Percentiles rank a stretch among this genome's conserved stretches.
These are phyloP conservation scores for Phytopythium vexans DNA, from an alignment of 352 stramenopile genomes.

Conservation along the genomic window DNA sequence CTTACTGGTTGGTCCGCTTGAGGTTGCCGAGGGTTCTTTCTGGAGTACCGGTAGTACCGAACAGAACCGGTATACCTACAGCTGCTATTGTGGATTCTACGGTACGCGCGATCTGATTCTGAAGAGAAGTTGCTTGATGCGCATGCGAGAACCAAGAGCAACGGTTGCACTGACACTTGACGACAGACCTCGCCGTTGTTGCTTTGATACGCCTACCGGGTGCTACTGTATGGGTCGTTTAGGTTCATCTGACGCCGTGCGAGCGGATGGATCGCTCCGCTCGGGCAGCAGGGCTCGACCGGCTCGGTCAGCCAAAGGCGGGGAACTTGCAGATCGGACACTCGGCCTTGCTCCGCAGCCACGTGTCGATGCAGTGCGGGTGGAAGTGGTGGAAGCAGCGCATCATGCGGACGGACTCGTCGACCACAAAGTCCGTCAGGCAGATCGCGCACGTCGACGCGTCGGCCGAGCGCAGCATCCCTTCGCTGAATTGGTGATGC, in stretches of 20 bases:
- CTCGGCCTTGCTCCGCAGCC: slow-evolving; percentile 62
- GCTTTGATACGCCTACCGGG: too few species aligned
- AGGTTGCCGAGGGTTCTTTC: background rate
- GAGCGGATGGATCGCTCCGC: background rate
- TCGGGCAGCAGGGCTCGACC: background rate
- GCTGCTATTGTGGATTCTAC: too few species aligned
- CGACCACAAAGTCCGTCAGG: slow-evolving; percentile 44
- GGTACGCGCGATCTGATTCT: too few species aligned
- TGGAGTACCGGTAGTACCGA: too few species aligned
- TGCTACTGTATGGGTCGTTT: background rate
- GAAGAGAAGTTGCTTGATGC: too few species aligned
- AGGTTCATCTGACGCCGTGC: background rate
- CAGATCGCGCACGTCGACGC: slow-evolving; percentile 61
- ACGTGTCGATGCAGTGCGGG: slow-evolving; percentile 67
- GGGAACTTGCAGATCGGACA: slow-evolving; percentile 84
- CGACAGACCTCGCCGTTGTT: too few species aligned
- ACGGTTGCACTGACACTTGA: too few species aligned
- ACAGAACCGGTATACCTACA: too few species aligned
- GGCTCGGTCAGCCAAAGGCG: slow-evolving; percentile 35
- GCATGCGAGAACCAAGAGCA: too few species aligned
- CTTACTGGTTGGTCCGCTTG: background rate
- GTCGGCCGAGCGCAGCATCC: slow-evolving; percentile 56
- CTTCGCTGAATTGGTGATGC: slow-evolving; percentile 26
- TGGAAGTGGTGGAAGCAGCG: slow-evolving; percentile 83
- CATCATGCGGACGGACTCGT: slow-evolving; percentile 51